Conservation (phyloP, 2,329 filamentous ascomycete genomes). For the Westerdykella sp. region DNA sequence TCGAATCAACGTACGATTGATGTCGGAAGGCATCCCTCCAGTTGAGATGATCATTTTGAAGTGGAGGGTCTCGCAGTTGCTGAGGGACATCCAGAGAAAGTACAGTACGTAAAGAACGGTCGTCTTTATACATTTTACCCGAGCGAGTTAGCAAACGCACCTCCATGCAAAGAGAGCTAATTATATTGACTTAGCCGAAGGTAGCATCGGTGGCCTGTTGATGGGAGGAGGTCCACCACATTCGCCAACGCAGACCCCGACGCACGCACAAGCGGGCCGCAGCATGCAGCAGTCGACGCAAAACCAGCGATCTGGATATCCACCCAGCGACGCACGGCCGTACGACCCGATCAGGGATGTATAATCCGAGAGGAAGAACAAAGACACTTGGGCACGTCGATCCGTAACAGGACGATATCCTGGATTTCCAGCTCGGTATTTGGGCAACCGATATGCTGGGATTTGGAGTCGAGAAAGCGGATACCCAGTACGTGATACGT, state of each 20-base stretch:
- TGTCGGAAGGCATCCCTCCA: conserved; percentile 31
- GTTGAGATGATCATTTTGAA: conserved; percentile 36
- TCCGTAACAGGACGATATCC: too few relatives aligned
- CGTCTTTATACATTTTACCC: conserved; percentile 15
- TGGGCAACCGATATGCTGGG: too few relatives aligned
- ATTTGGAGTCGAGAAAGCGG: too few relatives aligned
- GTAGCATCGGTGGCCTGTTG: conserved; percentile 22
- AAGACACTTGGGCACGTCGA: too few relatives aligned
- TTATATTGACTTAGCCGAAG: conserved; percentile 29
- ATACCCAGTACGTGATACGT: too few relatives aligned
- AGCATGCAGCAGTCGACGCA: conserved; percentile 25
- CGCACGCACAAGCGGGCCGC: conserved; percentile 21
- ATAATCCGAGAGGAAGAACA: conserved; percentile 8
- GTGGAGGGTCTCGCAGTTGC: conserved; percentile 33
- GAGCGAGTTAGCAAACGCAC: conserved; percentile 12
- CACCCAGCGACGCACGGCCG: conserved; percentile 30
- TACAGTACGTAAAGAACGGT: conserved; percentile 28
- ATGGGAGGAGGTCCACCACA: conserved; percentile 23
- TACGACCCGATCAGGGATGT: conserved; percentile 36
- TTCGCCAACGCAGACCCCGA: conserved; percentile 25
- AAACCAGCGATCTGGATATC: conserved; percentile 26
- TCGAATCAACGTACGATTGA: conserved; percentile 30
- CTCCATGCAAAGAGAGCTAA: conserved; percentile 25
- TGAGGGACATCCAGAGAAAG: conserved; percentile 33
- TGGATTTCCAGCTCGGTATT: too few relatives aligned